A percentile compares a stretch with the other conserved stretches of the same genome.
phyloP scores from a whole-genome alignment of 352 stramenopile species.

The Globisporangium paddicum region DNA sequence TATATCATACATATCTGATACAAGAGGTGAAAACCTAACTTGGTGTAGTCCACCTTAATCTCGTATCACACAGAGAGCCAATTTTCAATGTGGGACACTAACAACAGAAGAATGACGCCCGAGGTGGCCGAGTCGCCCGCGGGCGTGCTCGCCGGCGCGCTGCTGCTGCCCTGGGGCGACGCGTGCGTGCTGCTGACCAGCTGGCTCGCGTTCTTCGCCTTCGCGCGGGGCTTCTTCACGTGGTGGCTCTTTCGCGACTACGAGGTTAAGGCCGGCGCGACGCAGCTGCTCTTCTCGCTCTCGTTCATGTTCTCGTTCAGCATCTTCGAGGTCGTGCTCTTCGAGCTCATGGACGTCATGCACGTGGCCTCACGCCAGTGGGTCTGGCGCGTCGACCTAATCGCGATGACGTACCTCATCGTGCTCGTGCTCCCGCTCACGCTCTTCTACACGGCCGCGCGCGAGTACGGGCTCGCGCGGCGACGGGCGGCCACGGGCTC shows the following conservation, averaged over 20 bases:
- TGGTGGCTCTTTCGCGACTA: slow-evolving; percentile 86
- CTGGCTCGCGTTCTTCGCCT: slow-evolving; percentile 57
- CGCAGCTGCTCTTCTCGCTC: slow-evolving; percentile 66
- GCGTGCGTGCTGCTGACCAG: slow-evolving; percentile 24
- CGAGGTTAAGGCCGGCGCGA: slow-evolving; percentile 48
- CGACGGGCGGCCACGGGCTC: slow-evolving; percentile 22
- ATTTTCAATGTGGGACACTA: background rate
- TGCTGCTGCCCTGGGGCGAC: slow-evolving; percentile 27
- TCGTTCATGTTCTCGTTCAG: slow-evolving; percentile 76
- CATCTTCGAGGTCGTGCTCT: slow-evolving; percentile 79
- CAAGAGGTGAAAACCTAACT: background rate
- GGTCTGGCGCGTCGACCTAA: slow-evolving; percentile 71
- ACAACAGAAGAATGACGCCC: background rate
- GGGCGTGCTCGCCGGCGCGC: slow-evolving; percentile 13
- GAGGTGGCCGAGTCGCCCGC: background rate
- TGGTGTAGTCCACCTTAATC: background rate
- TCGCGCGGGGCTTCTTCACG: slow-evolving; percentile 77
- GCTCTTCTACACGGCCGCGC: slow-evolving; percentile 71
- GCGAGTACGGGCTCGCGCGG: slow-evolving; percentile 44
- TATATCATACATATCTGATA: background rate
- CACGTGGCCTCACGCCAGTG: slow-evolving; percentile 55
- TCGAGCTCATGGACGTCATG: slow-evolving; percentile 75
- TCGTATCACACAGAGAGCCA: background rate
- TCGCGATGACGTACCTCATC: slow-evolving; percentile 73
- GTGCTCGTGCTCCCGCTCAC: slow-evolving; percentile 70